These are phyloP conservation scores for Leishmania tarentolae DNA, from an alignment of 208 protist species.

Conservation along the genomic window DNA sequence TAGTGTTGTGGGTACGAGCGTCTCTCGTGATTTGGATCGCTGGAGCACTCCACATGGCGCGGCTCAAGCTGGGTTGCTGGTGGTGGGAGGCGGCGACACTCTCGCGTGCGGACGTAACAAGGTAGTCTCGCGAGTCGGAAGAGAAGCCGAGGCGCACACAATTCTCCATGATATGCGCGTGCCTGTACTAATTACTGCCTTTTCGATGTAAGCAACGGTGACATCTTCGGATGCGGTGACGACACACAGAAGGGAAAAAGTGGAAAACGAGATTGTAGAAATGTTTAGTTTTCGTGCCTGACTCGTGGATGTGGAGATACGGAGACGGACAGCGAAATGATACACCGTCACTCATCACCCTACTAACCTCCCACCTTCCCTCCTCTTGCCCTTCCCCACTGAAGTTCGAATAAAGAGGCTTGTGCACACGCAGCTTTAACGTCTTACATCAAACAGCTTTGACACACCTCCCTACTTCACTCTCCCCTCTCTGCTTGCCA, in stretches of 20 bases:
- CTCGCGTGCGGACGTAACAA: slow-evolving; percentile 25
- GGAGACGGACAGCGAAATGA: not conserved
- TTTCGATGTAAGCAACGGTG: slow-evolving; percentile 28
- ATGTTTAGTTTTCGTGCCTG: not conserved
- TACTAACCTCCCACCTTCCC: not conserved
- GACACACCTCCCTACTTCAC: not conserved
- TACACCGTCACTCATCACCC: not conserved
- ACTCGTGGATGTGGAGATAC: not conserved
- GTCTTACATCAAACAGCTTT: not conserved
- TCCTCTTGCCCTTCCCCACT: not conserved
- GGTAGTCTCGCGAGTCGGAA: slow-evolving; percentile 10
- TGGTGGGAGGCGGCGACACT: slow-evolving; percentile 16
- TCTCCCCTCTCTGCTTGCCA: not conserved
- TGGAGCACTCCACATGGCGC: slow-evolving; percentile 27
- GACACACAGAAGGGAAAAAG: not conserved
- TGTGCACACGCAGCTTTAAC: not conserved
- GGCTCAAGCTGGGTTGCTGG: slow-evolving; percentile 18
- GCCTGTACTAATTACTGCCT: slow-evolving; percentile 16
- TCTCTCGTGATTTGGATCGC: slow-evolving; percentile 33
- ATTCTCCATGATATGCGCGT: slow-evolving; percentile 21
- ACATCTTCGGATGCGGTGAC: not conserved
- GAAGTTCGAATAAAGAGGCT: not conserved
- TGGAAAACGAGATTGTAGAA: not conserved
- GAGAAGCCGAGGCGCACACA: slow-evolving; percentile 6
- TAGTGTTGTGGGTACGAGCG: slow-evolving; percentile 61